Evolutionary conservation across 495 filamentous ascomycete species (phyloP), one percentile per base, ranked within the genome.

Genomic region (Xylaria nigripes): DNA sequence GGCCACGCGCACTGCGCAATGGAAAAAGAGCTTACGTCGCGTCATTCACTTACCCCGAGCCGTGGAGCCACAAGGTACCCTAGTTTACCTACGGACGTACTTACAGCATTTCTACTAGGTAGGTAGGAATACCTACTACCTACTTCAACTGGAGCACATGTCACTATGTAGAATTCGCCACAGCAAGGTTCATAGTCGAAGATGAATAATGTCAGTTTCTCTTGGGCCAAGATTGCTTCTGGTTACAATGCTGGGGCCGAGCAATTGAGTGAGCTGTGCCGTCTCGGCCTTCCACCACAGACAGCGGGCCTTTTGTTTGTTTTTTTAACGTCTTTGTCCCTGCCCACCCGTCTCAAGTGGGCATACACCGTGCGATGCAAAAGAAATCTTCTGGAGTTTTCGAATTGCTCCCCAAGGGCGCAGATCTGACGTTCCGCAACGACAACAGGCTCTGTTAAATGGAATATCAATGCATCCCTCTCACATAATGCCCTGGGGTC

Each of bases 321-420:
- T 59, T 60, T 53, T 62, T 57, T 30, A 45, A 30, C 53, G 22
- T 24, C 48, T 50, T 55, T 55, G 53, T 50, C 46, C 53, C 53
- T 45, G 48, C 53, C 45, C 45, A 50, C 53, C 25, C 29, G 38
- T 18, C 25, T 25, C 40, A 42, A 50, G 27, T 36, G 29, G 40
- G 53, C 41, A 36, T 49, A 49, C 42, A 34, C 53, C 53, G 38
- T 55, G 34, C 46, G 45, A 55, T 55, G 53, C 61, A 61, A 64
- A 66, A 62, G 57, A 64, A 67, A 64, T 64, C 55, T 64, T 67
- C 64, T 67, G 51, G 57, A 62, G 63, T 60, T 61, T 64, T 61
- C 56, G 59, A 60, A 56, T 62, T 59, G 56, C 58, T n/a, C 61
- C 59, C 52, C 63, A 57, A 64, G 61, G 51, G 59, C 59, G 59